phyloP scores from a whole-genome alignment of 75 land plant genomes.

The Isoetes taiwanensis region DNA sequence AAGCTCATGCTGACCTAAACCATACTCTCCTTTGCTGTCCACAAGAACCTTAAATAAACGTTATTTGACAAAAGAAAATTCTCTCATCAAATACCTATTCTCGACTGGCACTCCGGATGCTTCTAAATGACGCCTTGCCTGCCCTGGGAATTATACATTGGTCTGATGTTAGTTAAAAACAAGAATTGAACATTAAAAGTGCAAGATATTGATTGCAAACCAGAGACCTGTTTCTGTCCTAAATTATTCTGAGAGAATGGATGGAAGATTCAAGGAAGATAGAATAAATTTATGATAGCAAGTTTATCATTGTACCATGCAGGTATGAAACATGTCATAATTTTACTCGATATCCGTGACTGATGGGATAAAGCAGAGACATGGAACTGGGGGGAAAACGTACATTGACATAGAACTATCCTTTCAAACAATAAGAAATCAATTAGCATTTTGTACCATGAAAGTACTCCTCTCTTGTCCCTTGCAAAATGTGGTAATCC shows the following conservation, averaged over 20 bases:
- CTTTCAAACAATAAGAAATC: too few relatives aligned
- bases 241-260: too few relatives aligned
- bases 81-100: constrained; percentile 8
- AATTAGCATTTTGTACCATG: constrained; percentile 12
- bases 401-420: too few relatives aligned
- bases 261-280: too few relatives aligned
- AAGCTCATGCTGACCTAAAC: constrained; percentile 20
- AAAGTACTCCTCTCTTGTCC: constrained; percentile 14
- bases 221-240: too few relatives aligned
- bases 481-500: constrained; percentile 22
- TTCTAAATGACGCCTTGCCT: constrained; percentile 19
- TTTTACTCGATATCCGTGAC: too few relatives aligned
- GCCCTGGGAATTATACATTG: constrained; percentile 5
- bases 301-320: too few relatives aligned
- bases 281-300: too few relatives aligned
- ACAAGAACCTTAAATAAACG: not conserved
- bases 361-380: too few relatives aligned
- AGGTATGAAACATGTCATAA: too few relatives aligned
- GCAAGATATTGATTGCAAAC: constrained; percentile 1
- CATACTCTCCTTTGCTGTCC: constrained; percentile 18
- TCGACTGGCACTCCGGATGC: constrained; percentile 25
- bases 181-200: not conserved
- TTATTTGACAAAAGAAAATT: not conserved
- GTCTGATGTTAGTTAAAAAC: not conserved
- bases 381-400: too few relatives aligned